These are phyloP conservation scores for Blastocladiella britannica DNA, from an alignment of 192 early-diverging fungal genomes.

Conservation along the genomic window DNA sequence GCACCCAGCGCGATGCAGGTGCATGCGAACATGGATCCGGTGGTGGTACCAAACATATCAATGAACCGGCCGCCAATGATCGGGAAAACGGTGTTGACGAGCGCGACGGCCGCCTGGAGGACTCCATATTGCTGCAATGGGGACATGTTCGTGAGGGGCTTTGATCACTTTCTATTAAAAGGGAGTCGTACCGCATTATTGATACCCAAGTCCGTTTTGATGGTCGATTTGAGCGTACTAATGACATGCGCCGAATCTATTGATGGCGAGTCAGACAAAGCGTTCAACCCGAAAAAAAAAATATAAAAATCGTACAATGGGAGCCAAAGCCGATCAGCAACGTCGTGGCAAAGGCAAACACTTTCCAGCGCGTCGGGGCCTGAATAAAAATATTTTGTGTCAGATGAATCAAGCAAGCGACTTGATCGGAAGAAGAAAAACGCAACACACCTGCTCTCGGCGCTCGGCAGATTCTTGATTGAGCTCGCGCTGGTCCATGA, in stretches of 20 bases:
- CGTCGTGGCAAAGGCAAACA: background rate
- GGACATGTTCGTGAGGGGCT: too few relatives aligned
- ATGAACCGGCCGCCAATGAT: constrained; percentile 34
- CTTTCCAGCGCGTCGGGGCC: background rate
- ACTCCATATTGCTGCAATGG: constrained; percentile 28
- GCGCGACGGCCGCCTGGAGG: constrained; percentile 37
- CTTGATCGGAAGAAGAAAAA: too few relatives aligned
- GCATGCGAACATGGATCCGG: constrained; percentile 29
- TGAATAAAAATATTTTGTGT: too few relatives aligned
- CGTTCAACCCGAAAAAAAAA: too few relatives aligned
- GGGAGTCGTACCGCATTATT: background rate
- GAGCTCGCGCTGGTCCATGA: too few relatives aligned
- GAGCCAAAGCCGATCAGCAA: background rate
- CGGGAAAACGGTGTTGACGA: constrained; percentile 34
- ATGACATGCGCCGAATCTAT: background rate
- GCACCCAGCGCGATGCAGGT: constrained; percentile 31
- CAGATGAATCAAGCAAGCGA: too few relatives aligned
- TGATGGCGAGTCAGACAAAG: too few relatives aligned
- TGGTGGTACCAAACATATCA: constrained; percentile 37
- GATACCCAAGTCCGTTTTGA: background rate
- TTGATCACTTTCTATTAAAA: too few relatives aligned
- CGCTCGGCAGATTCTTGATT: too few relatives aligned
- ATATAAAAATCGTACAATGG: too few relatives aligned
- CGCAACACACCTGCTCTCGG: too few relatives aligned
- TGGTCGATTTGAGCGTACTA: background rate